Evolutionary conservation across 345 rosid species (phyloP), one percentile per base, ranked within the genome.

Genomic region (Melastoma malabathricum): DNA sequence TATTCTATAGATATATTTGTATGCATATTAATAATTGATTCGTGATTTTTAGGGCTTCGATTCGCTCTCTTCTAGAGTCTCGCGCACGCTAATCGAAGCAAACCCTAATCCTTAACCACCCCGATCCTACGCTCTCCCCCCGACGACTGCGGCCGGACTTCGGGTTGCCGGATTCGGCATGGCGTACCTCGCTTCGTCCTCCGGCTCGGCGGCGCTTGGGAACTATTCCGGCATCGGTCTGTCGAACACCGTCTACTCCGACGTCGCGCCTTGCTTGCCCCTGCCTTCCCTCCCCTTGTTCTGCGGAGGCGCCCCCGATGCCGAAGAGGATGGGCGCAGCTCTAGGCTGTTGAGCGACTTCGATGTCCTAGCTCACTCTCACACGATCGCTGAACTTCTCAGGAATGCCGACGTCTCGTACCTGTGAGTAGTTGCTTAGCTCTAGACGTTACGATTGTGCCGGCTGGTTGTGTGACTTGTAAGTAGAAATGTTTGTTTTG

Each of bases 221-320:
- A 43, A 55, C 57, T 75, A 65, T 60, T 58, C 73, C 41, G 98
- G 95, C 50, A 81, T 92, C 60, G 94, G 97, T 9, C 68, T 92
- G 16, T 76, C 97, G 59, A 92, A 92, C 71, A 87, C 94, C 2
- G 68, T 85, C 20, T 87, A 92, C 79, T 87, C 98, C 44, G 98
- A 92, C 60, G 83, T 87, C 8, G 90, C 84, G 45, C 83, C 89
- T 65, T 75, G 83, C 72, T 73, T 92, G 79, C 90, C 97, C 47
- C 53, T 92, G 65, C 98, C 95, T 15, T 92, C 86, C 62, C 73
- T 88, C 50, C 97, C 97, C 5, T 77, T 87, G 31, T 83, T 84
- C 73, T 84, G 79, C 57, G 97, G 38, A 29, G 38, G 97, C 39
- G 81, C 97, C 7, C 64, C 80, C 51, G 82, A 76, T 64, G 38